Conservation (phyloP, 768 basidiomycete genomes). For the Amanita thiersii region DNA sequence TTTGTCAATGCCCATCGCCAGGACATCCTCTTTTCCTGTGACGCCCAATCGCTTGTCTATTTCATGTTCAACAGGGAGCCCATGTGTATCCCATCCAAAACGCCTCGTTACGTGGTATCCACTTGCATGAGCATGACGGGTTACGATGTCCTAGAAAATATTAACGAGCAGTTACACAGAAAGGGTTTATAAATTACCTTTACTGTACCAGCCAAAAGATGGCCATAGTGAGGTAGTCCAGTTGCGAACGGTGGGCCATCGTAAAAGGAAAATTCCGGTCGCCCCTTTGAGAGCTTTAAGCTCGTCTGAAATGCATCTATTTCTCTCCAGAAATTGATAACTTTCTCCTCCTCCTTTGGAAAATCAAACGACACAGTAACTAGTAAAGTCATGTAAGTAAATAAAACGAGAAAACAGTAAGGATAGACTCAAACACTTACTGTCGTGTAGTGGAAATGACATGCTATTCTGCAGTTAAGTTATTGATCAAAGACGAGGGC, state of each 20-base stretch:
- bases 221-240: slow-evolving; percentile 93
- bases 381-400: slow-evolving; percentile 20
- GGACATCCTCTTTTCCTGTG: slow-evolving; percentile 87
- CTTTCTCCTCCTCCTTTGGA: slow-evolving; percentile 83
- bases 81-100: slow-evolving; percentile 99
- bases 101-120: slow-evolving; percentile 89
- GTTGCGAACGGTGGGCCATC: slow-evolving; percentile 98
- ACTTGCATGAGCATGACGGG: slow-evolving; percentile 88
- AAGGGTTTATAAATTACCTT: slow-evolving; percentile 43
- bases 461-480: slow-evolving; percentile 27
- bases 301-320: slow-evolving; percentile 98
- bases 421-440: slow-evolving; percentile 31
- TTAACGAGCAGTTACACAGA: slow-evolving; percentile 2
- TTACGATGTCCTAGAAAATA: slow-evolving; percentile 81
- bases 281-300: slow-evolving; percentile 84
- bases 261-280: slow-evolving; percentile 90
- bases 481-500: not conserved
- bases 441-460: slow-evolving; percentile 67
- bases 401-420: slow-evolving; percentile 7
- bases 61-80: slow-evolving; percentile 97
- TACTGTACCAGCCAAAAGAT: slow-evolving; percentile 87
- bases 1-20: slow-evolving; percentile 92
- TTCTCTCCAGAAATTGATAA: slow-evolving; percentile 86
- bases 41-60: slow-evolving; percentile 96
- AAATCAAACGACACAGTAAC: slow-evolving; percentile 78